Base-by-base conservation (phyloP, 345 rosid species). In the Salix koriyanagi region DNA sequence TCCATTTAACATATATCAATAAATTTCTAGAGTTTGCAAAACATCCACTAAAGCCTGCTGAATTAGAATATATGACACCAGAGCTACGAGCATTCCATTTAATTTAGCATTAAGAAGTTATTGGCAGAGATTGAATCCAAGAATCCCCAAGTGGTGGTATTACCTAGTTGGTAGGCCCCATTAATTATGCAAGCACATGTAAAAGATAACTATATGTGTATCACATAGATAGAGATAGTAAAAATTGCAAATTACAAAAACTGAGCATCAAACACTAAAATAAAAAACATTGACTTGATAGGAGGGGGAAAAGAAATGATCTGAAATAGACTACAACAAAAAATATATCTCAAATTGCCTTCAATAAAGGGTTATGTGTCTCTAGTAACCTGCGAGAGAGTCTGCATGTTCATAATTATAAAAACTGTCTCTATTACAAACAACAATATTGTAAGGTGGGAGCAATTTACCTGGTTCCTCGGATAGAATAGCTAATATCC, bases 391-490 rank as follows among this genome's bases (percentile, higher is more conserved):
- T 11, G 14, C 4, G 14, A 21, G 26, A 56, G 28, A 56, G 62
- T n/a, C 61, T n/a, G 10, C 28, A 56, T 56, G 26, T 21, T 56
- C 75, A 58, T 28, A n/a, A 0, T 13, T n/a, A 56, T 25, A 26
- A 72, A 56, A 34, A 56, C 5, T 42, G 46, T 65, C 66, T 37
- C 30, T 5, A 36, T 14, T n/a, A 36, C 9, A 72, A 58, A 37
- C 32, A 48, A 58, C 41, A 18, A 37, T 23, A 32, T 69, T 48
- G 19, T 4, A 12, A 39, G 11, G 11, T 32, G 13, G 25, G 66
- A 7, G 66, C 39, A 7, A 15, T 10, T 84, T 77, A 96, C 99
- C 99, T 86, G 85, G 90, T 42, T 88, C 97, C 75, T 90, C 93
- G 26, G 97, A 83, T 15, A 96, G 89, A 79, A 84, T 79, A 19